These are phyloP conservation scores for Aspergillus viridinutans DNA, from an alignment of 2,329 filamentous ascomycete species.

Conservation along the genomic window DNA sequence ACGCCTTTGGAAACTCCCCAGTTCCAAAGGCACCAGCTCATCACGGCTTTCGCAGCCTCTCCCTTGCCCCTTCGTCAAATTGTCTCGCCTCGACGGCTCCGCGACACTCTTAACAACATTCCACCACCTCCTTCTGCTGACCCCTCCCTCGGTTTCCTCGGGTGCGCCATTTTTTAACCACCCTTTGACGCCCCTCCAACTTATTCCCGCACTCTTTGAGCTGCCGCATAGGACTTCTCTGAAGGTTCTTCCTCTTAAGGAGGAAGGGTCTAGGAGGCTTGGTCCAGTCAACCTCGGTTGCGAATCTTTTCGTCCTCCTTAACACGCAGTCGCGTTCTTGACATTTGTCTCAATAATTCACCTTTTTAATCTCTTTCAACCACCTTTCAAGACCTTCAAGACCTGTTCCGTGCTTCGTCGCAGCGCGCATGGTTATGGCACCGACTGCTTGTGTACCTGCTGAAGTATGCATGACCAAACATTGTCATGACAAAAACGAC, in stretches of 20 bases:
- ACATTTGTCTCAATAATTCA: constrained; percentile 13
- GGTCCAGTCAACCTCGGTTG: constrained; percentile 86
- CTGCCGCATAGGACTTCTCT: constrained; percentile 99
- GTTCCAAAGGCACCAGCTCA: constrained; percentile 37
- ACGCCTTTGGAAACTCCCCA: constrained; percentile 35
- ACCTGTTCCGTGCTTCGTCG: constrained; percentile 24
- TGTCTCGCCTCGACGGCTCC: constrained; percentile 41
- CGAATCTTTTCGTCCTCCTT: constrained; percentile 93
- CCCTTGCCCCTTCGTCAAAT: constrained; percentile 35
- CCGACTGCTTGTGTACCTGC: constrained; percentile 60
- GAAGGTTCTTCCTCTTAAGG: constrained; percentile 97
- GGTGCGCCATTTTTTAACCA: constrained; percentile 36
- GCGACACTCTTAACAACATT: constrained; percentile 46
- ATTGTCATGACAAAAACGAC: constrained; percentile 30
- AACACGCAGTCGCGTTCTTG: constrained; percentile 52
- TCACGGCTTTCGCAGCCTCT: constrained; percentile 37
- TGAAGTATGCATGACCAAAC: constrained; percentile 39
- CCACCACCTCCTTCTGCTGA: constrained; percentile 41
- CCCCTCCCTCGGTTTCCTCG: constrained; percentile 24
- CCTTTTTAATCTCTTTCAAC: constrained; percentile 12
- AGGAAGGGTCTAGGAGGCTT: constrained; percentile 99
- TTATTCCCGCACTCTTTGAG: constrained; percentile 66
- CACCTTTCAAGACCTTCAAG: constrained; percentile 15
- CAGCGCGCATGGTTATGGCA: constrained; percentile 61
- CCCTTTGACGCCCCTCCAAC: constrained; percentile 33